These are phyloP conservation scores for Apiospora aurea DNA, from an alignment of 2,329 filamentous ascomycete genomes.

Conservation along the genomic window DNA sequence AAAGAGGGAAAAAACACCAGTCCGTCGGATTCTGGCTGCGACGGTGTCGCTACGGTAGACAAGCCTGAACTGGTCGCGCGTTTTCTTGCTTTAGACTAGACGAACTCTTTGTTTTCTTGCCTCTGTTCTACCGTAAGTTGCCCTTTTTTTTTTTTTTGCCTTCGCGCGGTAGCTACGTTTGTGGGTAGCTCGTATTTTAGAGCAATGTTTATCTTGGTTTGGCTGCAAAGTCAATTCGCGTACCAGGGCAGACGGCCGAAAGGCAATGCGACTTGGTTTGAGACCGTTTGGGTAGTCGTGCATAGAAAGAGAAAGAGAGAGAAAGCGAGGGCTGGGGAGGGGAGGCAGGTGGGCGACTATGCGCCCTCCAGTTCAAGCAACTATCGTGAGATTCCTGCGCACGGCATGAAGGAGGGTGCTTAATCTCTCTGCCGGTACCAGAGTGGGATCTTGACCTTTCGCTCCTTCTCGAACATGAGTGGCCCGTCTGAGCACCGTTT, in stretches of 20 bases:
- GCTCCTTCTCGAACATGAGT: conserved; percentile 6
- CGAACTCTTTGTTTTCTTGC: not conserved
- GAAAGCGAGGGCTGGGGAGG: not conserved
- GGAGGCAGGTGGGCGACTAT: not conserved
- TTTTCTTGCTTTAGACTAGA: not conserved
- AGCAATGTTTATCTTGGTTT: not conserved
- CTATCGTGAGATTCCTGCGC: conserved; percentile 4
- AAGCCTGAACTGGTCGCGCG: not conserved
- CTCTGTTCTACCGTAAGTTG: conserved; percentile 10
- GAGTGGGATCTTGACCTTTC: not conserved
- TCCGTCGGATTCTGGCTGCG: not conserved
- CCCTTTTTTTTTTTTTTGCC: conserved; percentile 13
- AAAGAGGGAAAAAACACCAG: not conserved
- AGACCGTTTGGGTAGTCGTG: not conserved
- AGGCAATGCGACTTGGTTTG: not conserved
- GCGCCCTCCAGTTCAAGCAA: not conserved
- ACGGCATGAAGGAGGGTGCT: conserved; percentile 11
- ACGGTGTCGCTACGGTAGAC: not conserved
- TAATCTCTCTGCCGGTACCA: not conserved
- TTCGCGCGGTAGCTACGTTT: not conserved
- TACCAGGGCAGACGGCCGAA: not conserved
- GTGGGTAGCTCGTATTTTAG: conserved; percentile 15
- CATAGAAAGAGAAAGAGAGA: not conserved
- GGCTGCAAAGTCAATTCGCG: conserved; percentile 12
- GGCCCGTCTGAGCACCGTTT: not conserved